A percentile compares a stretch with the other conserved stretches of the same genome.
Conservation (phyloP, 805 yeast species). For the Yarrowia sp. region DNA sequence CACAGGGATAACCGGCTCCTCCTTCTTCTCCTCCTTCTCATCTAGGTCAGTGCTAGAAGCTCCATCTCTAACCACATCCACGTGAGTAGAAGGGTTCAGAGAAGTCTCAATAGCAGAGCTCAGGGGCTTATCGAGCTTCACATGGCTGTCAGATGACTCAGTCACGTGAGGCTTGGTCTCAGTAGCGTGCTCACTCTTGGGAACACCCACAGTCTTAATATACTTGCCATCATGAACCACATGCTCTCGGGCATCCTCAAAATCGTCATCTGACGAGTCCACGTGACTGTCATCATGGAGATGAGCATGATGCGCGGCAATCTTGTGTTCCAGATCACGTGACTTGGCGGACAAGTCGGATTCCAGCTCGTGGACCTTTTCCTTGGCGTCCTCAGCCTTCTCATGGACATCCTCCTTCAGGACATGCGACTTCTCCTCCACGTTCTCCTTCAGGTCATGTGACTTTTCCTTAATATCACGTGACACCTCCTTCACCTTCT, state of each 20-base stretch:
- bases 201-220: background rate
- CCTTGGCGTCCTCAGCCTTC: background rate
- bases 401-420: background rate
- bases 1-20: too few species aligned
- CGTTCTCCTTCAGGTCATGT: background rate
- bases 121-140: background rate
- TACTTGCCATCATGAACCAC: background rate
- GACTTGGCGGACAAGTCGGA: background rate
- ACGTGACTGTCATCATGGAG: background rate
- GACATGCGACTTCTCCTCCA: background rate
- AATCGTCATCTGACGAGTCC: constrained; percentile 2
- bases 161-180: background rate
- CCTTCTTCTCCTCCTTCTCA: too few species aligned
- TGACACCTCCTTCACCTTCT: background rate
- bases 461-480: background rate
- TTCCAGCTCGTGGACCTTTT: background rate
- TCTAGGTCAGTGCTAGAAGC: background rate
- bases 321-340: background rate
- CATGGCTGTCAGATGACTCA: background rate
- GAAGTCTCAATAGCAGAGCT: background rate
- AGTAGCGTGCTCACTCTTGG: background rate
- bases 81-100: background rate
- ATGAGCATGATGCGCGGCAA: background rate
- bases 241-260: background rate
- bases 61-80: background rate